Percentiles rank a stretch among this genome's conserved stretches.
Conservation (phyloP, 331 rosid genomes). For the Acacia pycnantha region DNA sequence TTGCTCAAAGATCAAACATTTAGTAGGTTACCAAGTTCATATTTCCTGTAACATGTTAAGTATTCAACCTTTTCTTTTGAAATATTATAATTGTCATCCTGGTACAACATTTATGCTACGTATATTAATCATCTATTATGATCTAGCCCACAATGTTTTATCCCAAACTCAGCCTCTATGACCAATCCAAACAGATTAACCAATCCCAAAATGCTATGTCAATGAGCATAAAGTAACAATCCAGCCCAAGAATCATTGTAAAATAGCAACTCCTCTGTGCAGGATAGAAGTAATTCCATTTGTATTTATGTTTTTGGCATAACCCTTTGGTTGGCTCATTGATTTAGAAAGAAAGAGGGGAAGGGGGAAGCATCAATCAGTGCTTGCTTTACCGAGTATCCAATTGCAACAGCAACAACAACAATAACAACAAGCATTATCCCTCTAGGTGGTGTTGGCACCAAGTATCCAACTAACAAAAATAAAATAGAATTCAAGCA, state of each 20-base stretch:
- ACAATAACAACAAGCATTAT: too few species aligned
- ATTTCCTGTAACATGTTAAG: not conserved
- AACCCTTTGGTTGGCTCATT: too few species aligned
- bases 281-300: not conserved
- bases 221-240: not conserved
- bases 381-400: not conserved
- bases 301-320: too few species aligned
- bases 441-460: too few species aligned
- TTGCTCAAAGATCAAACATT: not conserved
- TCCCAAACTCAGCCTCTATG: not conserved
- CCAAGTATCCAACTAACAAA: not conserved
- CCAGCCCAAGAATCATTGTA: not conserved
- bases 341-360: too few species aligned
- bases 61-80: not conserved
- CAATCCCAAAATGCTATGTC: not conserved
- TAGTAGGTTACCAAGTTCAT: too few species aligned
- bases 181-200: not conserved
- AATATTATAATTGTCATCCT: not conserved
- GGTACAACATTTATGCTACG: not conserved
- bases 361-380: not conserved
- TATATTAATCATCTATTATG: too few species aligned
- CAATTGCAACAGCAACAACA: not conserved
- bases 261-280: not conserved
- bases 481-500: constrained; percentile 16
- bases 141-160: too few species aligned